Base-by-base conservation (phyloP, 768 basidiomycete genomes). In the Lentinula boryana region DNA sequence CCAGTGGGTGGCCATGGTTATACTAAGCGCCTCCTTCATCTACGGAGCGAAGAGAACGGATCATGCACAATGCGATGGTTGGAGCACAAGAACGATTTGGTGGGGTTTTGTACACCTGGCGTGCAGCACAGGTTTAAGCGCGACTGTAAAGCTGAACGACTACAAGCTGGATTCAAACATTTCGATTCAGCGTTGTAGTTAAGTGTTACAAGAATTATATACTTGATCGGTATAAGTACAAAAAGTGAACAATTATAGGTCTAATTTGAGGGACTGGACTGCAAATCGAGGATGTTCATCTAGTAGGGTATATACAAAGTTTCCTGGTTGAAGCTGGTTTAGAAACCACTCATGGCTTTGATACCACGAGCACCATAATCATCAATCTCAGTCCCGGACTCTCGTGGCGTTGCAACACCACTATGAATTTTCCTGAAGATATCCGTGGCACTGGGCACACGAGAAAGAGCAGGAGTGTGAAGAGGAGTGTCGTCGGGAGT, bases 401-500 rank as follows among this genome's bases (percentile, higher is more conserved):
- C 58, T 52, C 58, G 50, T 21, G 48, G 58, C 8, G 58, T 60
- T 38, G 49, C 18, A 13, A 52, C 10, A 40, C 18, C 40, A 48
- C 36, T 31, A 8, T 58, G 43, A 1, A 58, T 10, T 23, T 46
- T 57, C 41, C 31, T 57, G 44, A 38, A 40, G 3, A 60, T 18
- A 27, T 60, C 58, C 15, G 36, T 49, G 40, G 40, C 50, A 52
- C 58, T 60, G 2, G 62, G 58, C 43, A 63, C 33, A n/a, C 62
- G 62, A 35, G 62, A 63, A 15, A 63, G 31, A 1, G 54, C 44
- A 32, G 62, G 62, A 8, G 62, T 63, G 46, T 60, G 50, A 8
- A 63, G 62, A 18, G 62, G 62, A 13, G 62, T 63, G 43, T 63
- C 62, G 21, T 40, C 62, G 35, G 62, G 62, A 1, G 62, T 63